Evolutionary conservation across 1,284 basidiomycete species (phyloP).

Genomic region (Tilletia setariae): DNA sequence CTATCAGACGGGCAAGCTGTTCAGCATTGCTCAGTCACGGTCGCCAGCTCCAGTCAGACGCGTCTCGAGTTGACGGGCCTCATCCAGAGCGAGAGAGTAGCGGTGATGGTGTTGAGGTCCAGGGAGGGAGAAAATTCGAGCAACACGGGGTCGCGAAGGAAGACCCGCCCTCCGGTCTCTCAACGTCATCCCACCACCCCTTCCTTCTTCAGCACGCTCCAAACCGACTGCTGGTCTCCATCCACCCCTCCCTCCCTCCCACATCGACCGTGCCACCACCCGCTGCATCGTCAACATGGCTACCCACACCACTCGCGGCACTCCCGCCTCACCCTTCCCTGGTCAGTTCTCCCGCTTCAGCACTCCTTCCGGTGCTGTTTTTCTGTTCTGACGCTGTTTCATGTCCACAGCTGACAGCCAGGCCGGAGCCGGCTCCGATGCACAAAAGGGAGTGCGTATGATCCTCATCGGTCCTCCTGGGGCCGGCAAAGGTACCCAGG

Average conservation of each 20-base stretch:
- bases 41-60: too few species aligned
- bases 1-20: too few species aligned
- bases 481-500: constrained; percentile 98
- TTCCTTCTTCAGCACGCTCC: not conserved
- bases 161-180: too few species aligned
- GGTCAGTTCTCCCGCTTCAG: not conserved
- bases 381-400: not conserved
- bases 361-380: not conserved
- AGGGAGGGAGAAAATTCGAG: too few species aligned
- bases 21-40: too few species aligned
- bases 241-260: too few species aligned
- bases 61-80: not conserved
- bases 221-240: too few species aligned
- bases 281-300: not conserved
- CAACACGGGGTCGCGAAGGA: too few species aligned
- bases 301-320: constrained; percentile 8
- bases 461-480: constrained; percentile 95
- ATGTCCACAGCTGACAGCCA: not conserved
- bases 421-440: not conserved
- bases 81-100: not conserved
- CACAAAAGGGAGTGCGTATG: constrained; percentile 61
- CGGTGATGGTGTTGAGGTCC: not conserved
- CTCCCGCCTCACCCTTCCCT: constrained; percentile 5
- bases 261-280: too few species aligned
- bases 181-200: too few species aligned